Evolutionary conservation across 192 early-diverging fungal genomes (phyloP).

Genomic region (Coemansia sp.): DNA sequence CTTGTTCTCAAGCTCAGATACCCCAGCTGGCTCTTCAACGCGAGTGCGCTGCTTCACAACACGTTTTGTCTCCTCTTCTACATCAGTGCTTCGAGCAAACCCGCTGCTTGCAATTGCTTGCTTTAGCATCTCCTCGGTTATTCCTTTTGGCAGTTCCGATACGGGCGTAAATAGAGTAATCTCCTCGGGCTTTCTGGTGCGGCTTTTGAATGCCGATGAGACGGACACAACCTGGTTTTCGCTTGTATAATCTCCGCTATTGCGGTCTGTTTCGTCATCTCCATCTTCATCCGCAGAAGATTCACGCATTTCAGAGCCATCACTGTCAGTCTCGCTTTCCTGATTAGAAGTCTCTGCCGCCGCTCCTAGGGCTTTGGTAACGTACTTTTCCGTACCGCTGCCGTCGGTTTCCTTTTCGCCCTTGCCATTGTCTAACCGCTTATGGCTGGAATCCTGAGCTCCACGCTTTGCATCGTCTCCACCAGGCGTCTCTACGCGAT

Average conservation of each 20-base stretch:
- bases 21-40: slow-evolving; percentile 43
- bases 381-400: background rate
- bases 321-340: background rate
- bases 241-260: background rate
- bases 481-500: background rate
- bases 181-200: slow-evolving; percentile 23
- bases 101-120: slow-evolving; percentile 50
- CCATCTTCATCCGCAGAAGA: slow-evolving; percentile 9
- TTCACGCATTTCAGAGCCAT: background rate
- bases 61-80: slow-evolving; percentile 21
- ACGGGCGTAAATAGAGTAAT: slow-evolving; percentile 43
- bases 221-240: background rate
- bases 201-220: background rate
- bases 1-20: slow-evolving; percentile 51
- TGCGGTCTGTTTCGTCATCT: background rate
- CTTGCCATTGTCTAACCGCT: background rate
- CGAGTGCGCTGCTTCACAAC: slow-evolving; percentile 37
- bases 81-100: slow-evolving; percentile 49
- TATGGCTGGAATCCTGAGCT: background rate
- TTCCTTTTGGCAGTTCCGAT: slow-evolving; percentile 44
- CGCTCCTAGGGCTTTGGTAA: too few species aligned
- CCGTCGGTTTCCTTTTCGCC: background rate
- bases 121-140: slow-evolving; percentile 53
- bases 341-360: too few species aligned
- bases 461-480: background rate